Evolutionary conservation across 106 monocot genomes (phyloP).

Genomic region (Allium cepa): DNA sequence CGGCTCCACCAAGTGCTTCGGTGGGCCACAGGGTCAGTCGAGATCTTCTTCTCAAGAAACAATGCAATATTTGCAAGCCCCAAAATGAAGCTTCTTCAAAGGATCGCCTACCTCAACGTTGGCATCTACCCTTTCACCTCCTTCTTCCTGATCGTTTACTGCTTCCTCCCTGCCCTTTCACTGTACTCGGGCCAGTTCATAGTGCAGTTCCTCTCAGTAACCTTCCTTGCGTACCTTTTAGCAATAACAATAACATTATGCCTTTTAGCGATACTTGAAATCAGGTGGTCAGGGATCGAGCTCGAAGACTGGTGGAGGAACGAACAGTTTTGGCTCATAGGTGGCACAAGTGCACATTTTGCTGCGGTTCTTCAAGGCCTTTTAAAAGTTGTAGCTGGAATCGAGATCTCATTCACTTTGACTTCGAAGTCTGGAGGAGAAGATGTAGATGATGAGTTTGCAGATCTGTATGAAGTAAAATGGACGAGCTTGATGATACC

Average conservation of each 20-base stretch:
- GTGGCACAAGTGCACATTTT: conserved; percentile 80
- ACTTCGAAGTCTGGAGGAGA: conserved; percentile 49
- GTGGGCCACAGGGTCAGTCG: conserved; percentile 89
- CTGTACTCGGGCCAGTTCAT: conserved; percentile 95
- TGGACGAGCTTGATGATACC: conserved; percentile 73
- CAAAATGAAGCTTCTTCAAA: conserved; percentile 80
- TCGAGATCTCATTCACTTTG: conserved; percentile 65
- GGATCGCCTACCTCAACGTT: conserved; percentile 62
- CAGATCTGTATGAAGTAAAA: conserved; percentile 48
- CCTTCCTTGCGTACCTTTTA: conserved; percentile 73
- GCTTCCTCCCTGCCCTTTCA: conserved; percentile 93
- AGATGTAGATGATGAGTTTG: conserved; percentile 51
- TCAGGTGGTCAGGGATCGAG: conserved; percentile 87
- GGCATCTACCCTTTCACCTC: conserved; percentile 92
- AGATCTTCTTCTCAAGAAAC: conserved; percentile 96
- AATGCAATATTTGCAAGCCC: conserved; percentile 71
- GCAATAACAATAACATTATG: conserved; percentile 62
- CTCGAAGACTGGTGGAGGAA: conserved; percentile 95
- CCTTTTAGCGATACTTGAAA: conserved; percentile 69
- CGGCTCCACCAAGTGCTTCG: conserved; percentile 89
- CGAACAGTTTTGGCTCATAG: conserved; percentile 75
- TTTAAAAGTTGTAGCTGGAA: conserved; percentile 62
- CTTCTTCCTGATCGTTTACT: conserved; percentile 87
- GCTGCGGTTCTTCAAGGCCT: conserved; percentile 82
- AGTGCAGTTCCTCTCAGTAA: conserved; percentile 69